A percentile compares a stretch with the other conserved stretches of the same genome.
phyloP scores from a whole-genome alignment of 2,329 filamentous ascomycete genomes.

The Dichotomopilus funicola region DNA sequence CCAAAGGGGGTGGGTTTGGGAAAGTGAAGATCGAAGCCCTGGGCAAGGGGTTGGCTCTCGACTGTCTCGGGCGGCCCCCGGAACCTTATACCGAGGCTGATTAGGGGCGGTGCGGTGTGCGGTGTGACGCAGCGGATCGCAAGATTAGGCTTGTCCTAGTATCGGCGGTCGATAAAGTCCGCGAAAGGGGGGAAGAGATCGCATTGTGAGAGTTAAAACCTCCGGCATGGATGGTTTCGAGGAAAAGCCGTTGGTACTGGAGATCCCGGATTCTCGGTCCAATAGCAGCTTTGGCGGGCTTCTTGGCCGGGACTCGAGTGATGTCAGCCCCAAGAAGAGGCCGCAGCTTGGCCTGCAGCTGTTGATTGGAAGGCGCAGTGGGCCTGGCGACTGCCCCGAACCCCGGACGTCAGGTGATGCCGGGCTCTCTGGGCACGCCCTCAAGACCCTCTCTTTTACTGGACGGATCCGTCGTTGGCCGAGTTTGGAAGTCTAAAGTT shows the following conservation, averaged over 20 bases:
- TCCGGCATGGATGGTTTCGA: background rate
- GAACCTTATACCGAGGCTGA: no score
- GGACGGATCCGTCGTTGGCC: no score
- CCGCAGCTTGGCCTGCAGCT: background rate
- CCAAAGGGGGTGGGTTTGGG: background rate
- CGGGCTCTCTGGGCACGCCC: no score
- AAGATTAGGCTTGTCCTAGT: background rate
- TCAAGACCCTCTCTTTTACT: no score
- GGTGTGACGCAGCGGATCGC: background rate
- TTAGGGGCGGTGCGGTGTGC: background rate
- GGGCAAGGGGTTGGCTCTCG: background rate
- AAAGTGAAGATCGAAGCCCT: background rate
- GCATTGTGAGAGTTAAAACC: background rate
- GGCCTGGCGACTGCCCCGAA: no score
- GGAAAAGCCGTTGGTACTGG: background rate
- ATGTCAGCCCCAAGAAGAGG: conserved; percentile 7
- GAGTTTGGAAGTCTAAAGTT: no score
- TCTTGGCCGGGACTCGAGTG: background rate
- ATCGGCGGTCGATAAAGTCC: background rate
- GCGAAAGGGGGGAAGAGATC: background rate
- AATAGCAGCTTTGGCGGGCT: background rate
- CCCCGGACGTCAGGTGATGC: no score
- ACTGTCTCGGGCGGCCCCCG: background rate
- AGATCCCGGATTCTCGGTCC: background rate
- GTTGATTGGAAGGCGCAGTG: background rate